A percentile compares a stretch with the other conserved stretches of the same genome.
phyloP scores from a whole-genome alignment of 1,139 yeast genomes.

The Pichia sp. region DNA sequence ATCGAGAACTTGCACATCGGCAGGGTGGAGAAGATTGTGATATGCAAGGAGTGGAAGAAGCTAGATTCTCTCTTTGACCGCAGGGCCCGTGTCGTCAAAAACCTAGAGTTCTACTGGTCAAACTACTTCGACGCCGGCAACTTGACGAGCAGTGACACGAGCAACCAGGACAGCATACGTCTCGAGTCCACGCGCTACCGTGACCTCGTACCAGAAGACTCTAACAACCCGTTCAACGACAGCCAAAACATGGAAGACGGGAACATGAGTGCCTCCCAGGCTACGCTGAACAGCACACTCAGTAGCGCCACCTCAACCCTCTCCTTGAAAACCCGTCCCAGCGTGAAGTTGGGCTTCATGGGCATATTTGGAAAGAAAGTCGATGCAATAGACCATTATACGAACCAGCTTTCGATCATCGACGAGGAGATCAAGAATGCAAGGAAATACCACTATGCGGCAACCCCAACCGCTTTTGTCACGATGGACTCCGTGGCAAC shows the following conservation, averaged over 20 bases:
- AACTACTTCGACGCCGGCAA: constrained; percentile 39
- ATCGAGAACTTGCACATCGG: constrained; percentile 79
- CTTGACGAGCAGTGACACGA: background rate
- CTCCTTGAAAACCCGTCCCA: constrained; percentile 49
- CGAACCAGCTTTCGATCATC: constrained; percentile 52
- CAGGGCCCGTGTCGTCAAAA: constrained; percentile 49
- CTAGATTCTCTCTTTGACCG: constrained; percentile 61
- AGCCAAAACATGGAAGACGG: constrained; percentile 19
- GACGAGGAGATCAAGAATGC: constrained; percentile 60
- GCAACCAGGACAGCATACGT: background rate
- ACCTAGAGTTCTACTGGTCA: constrained; percentile 74
- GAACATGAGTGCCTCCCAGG: background rate
- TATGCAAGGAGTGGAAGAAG: constrained; percentile 82
- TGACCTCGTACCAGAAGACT: background rate
- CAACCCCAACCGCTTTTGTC: constrained; percentile 70
- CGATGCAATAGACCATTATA: constrained; percentile 62
- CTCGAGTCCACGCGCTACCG: background rate
- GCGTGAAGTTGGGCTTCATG: constrained; percentile 44
- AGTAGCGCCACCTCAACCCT: constrained; percentile 16
- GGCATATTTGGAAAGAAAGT: constrained; percentile 54
- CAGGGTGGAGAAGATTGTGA: constrained; percentile 65
- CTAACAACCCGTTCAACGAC: constrained; percentile 4
- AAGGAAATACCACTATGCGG: constrained; percentile 58
- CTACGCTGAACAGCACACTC: constrained; percentile 3
- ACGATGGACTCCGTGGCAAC: constrained; percentile 83